These are phyloP conservation scores for Centella asiatica DNA, from an alignment of 129 eudicot genomes.

Conservation along the genomic window DNA sequence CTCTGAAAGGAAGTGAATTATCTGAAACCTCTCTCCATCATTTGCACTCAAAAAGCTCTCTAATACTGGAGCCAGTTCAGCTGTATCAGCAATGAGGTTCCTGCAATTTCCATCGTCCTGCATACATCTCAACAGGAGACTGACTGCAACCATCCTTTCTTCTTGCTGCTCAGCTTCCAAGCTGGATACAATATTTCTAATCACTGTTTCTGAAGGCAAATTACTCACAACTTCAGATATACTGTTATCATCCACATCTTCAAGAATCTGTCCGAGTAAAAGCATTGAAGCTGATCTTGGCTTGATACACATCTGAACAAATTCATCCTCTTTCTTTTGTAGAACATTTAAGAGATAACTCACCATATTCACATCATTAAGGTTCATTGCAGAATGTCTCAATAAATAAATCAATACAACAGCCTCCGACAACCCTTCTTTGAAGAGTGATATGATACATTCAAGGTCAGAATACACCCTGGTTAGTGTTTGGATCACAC, in stretches of 20 bases:
- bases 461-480: slow-evolving; percentile 72
- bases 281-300: slow-evolving; percentile 52
- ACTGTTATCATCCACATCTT: slow-evolving; percentile 23
- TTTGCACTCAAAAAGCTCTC: slow-evolving; percentile 41
- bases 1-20: slow-evolving; percentile 57
- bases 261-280: slow-evolving; percentile 41
- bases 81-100: slow-evolving; percentile 59
- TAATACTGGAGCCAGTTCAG: slow-evolving; percentile 49
- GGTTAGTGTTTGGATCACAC: slow-evolving; percentile 56
- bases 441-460: slow-evolving; percentile 59
- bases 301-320: slow-evolving; percentile 37
- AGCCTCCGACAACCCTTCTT: slow-evolving; percentile 66
- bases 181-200: slow-evolving; percentile 34
- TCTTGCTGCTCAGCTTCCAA: slow-evolving; percentile 36
- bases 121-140: slow-evolving; percentile 58
- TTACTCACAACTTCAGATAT: slow-evolving; percentile 33
- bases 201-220: slow-evolving; percentile 30
- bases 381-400: slow-evolving; percentile 26
- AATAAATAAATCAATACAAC: slow-evolving; percentile 54
- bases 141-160: slow-evolving; percentile 52
- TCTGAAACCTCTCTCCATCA: slow-evolving; percentile 50
- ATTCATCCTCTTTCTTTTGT: slow-evolving; percentile 32
- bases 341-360: slow-evolving; percentile 35
- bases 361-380: slow-evolving; percentile 41
- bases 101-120: slow-evolving; percentile 63